Evolutionary conservation across 345 rosid species (phyloP).

Genomic region (Rhizophora mangle): DNA sequence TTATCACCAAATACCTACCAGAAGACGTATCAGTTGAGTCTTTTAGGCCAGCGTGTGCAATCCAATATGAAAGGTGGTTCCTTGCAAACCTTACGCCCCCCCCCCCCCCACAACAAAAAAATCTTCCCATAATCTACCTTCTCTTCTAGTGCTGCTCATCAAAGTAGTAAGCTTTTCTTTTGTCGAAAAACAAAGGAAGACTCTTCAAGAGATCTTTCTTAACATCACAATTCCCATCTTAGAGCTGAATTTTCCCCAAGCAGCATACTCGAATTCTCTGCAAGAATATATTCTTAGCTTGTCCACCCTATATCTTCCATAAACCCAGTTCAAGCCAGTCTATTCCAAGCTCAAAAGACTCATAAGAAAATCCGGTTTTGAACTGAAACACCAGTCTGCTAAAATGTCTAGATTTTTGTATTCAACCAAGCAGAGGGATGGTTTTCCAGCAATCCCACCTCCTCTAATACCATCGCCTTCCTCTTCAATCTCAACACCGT

Average conservation of each 20-base stretch:
- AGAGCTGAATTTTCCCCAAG: conserved; percentile 13
- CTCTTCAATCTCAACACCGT: conserved; percentile 16
- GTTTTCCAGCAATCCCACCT: conserved; percentile 27
- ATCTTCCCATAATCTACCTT: conserved; percentile 3
- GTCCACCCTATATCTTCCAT: not conserved
- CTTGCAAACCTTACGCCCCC: conserved; percentile 3
- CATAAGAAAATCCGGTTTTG: conserved; percentile 6
- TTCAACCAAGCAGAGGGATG: conserved; percentile 22
- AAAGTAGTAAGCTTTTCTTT: conserved; percentile 4
- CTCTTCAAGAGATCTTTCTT: conserved; percentile 1
- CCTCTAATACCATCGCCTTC: conserved; percentile 19
- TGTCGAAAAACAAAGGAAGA: not conserved
- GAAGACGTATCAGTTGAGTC: not conserved
- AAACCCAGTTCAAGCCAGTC: conserved; percentile 15
- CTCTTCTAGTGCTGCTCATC: not conserved
- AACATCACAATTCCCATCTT: conserved; percentile 3
- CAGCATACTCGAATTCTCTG: conserved; percentile 14
- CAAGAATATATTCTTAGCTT: conserved; percentile 21
- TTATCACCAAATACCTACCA: conserved; percentile 26
- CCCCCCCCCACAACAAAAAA: too few relatives aligned
- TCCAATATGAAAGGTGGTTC: conserved; percentile 1
- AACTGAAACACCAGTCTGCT: conserved; percentile 6
- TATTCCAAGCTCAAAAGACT: not conserved
- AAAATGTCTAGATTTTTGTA: conserved; percentile 32
- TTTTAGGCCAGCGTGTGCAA: conserved; percentile 2